A percentile compares a stretch with the other conserved stretches of the same genome.
Evolutionary conservation across 768 basidiomycete genomes (phyloP).

Genomic region (Podaxis sp.): DNA sequence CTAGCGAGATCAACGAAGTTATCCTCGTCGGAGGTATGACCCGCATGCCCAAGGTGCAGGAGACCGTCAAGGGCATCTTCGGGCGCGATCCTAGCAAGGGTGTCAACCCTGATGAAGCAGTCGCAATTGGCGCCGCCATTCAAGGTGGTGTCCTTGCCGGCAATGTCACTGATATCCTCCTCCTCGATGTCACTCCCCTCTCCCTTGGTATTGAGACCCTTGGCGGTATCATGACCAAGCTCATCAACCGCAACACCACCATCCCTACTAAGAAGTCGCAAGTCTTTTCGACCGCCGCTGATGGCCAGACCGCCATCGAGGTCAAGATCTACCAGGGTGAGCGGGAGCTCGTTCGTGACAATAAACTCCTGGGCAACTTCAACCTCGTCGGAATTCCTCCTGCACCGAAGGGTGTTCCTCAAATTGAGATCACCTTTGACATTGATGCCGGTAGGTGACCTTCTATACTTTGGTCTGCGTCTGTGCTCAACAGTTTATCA

Average conservation of each 20-base stretch:
- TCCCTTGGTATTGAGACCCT: constrained; percentile 98
- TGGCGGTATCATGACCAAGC: constrained; percentile 99
- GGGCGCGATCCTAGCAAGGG: constrained; percentile 98
- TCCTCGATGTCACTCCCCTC: constrained; percentile 94
- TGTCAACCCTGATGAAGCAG: constrained; percentile 99
- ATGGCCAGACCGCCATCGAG: constrained; percentile 99
- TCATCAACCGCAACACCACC: constrained; percentile 97
- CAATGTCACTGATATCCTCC: constrained; percentile 92
- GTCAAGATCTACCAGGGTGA: constrained; percentile 99
- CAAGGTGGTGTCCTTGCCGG: constrained; percentile 98
- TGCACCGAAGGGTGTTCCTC: constrained; percentile 79
- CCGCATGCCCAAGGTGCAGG: constrained; percentile 94
- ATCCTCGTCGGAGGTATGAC: constrained; percentile 99
- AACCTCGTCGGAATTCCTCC: constrained; percentile 97
- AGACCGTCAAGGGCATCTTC: constrained; percentile 92
- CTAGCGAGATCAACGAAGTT: constrained; percentile 92
- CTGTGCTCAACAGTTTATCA: constrained; percentile 24
- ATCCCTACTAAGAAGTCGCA: constrained; percentile 99
- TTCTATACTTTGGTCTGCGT: background rate
- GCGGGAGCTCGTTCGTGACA: constrained; percentile 97
- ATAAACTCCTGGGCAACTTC: constrained; percentile 99
- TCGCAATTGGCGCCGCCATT: constrained; percentile 96
- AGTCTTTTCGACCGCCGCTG: constrained; percentile 97
- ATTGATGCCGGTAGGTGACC: constrained; percentile 81
- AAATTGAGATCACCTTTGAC: constrained; percentile 91